A percentile compares a stretch with the other conserved stretches of the same genome.
These are phyloP conservation scores for Alternaria angustiovoidea DNA, from an alignment of 2,329 filamentous ascomycete genomes.

Conservation along the genomic window DNA sequence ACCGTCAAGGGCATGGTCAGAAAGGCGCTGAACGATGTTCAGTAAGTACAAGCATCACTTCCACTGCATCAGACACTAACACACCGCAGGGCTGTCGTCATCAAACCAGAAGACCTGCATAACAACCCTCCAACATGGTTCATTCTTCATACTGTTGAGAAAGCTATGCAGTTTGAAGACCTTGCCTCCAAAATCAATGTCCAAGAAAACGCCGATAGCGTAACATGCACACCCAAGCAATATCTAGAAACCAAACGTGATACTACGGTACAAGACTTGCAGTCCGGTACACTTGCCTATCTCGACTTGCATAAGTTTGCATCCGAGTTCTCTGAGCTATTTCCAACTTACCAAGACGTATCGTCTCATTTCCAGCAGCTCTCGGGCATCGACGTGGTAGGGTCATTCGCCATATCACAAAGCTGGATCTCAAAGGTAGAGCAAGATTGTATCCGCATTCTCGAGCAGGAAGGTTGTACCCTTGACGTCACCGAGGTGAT, in stretches of 20 bases:
- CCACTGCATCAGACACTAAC: neutral
- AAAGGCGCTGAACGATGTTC: constrained; percentile 14
- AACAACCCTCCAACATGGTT: constrained; percentile 39
- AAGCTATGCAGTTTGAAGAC: constrained; percentile 12
- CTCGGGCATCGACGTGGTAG: constrained; percentile 21
- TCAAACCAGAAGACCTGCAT: constrained; percentile 27
- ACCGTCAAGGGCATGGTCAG: constrained; percentile 18
- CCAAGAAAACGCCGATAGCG: constrained; percentile 14
- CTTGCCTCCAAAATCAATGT: constrained; percentile 26
- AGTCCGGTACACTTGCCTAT: constrained; percentile 29
- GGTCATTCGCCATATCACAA: constrained; percentile 35
- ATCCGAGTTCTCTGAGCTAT: constrained; percentile 25
- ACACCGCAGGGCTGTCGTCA: constrained; percentile 20
- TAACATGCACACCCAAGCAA: constrained; percentile 36
- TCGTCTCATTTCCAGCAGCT: constrained; percentile 18
- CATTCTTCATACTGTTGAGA: constrained; percentile 21
- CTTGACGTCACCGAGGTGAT: constrained; percentile 29
- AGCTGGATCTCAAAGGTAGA: constrained; percentile 29
- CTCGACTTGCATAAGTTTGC: constrained; percentile 32
- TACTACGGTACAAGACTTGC: constrained; percentile 24
- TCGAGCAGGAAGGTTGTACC: constrained; percentile 26
- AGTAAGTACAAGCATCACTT: constrained; percentile 22
- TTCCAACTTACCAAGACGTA: constrained; percentile 24
- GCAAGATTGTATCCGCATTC: constrained; percentile 19
- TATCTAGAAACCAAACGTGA: constrained; percentile 29